Evolutionary conservation across 257 asterid species (phyloP).

Genomic region (Solanum etuberosum): DNA sequence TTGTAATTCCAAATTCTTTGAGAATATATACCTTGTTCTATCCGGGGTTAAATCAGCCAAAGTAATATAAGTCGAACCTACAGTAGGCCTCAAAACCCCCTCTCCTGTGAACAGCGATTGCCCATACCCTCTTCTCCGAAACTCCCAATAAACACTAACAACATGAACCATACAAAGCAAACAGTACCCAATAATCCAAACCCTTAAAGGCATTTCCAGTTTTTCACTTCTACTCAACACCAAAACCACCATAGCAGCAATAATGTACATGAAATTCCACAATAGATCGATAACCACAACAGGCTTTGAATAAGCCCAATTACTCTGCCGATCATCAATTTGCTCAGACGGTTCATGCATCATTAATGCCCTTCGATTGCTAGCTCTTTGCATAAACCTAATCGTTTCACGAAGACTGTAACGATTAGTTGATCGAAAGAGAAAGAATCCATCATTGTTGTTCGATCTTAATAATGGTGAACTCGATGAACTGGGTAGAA

Average conservation of each 20-base stretch:
- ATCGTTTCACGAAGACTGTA: conserved; percentile 56
- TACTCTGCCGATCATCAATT: conserved; percentile 48
- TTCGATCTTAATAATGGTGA: neutral
- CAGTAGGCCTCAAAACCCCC: neutral
- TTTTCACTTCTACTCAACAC: conserved; percentile 31
- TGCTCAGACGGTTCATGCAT: conserved; percentile 60
- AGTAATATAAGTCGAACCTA: neutral
- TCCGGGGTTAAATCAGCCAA: conserved; percentile 2
- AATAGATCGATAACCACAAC: conserved; percentile 46
- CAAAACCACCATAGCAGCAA: conserved; percentile 36
- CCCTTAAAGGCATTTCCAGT: conserved; percentile 50
- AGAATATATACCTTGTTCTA: neutral
- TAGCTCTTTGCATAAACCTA: conserved; percentile 48
- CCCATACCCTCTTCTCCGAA: conserved; percentile 16
- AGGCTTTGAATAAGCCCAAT: conserved; percentile 69
- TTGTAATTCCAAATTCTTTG: neutral
- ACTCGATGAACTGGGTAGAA: neutral
- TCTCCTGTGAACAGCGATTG: neutral
- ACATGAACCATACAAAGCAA: conserved; percentile 52
- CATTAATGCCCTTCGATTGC: conserved; percentile 52
- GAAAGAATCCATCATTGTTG: neutral
- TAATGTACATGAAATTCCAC: conserved; percentile 51
- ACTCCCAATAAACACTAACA: conserved; percentile 47
- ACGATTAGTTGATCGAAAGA: conserved; percentile 33
- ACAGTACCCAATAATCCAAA: conserved; percentile 54